Base-by-base conservation (phyloP, 2,329 filamentous ascomycete species). In the Beauveria australis region DNA sequence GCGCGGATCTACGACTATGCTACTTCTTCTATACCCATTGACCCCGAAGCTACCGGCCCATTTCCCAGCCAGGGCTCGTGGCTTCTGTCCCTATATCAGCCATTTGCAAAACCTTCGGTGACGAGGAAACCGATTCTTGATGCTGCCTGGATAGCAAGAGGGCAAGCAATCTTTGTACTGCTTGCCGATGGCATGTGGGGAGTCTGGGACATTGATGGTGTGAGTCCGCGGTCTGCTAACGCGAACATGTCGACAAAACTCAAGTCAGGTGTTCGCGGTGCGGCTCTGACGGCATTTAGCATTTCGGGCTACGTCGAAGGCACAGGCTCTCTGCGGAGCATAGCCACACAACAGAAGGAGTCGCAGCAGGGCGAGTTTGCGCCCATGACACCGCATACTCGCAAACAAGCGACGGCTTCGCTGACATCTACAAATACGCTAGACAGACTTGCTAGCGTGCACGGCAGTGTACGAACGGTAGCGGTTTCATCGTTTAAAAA, bases 101-200 rank as follows among this genome's bases (percentile, higher is more conserved):
- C 81, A 0, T 84, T 85, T 66, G 69, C 78, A 30, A 77, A 79
- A 49, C 75, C 79, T 19, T 76, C 77, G 18, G 68, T 77, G 5
- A 70, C 78, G 2, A 77, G 85, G 48, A 88, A 87, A 66, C 79
- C 80, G 0, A 79, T 88, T n/a, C 70, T 87, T 16, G 84, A 84
- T 53, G 82, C 85, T 1, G 78, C 80, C 5, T 88, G 85, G 85
- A 79, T 87, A 53, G 75, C 79, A 2, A 79, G 81, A 62, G 85
- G 85, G 10, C 78, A 81, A 52, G 84, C 85, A 5, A 74, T 88
- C 30, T 72, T 88, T 46, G 76, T 78, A 1, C 74, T 88, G 2
- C 73, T 87, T 3, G 80, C 81, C 1, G 85, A 88, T 65, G 85
- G 85, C 7, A 84, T 85, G 68, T 88, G 85, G 85, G 85, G 83